Percentiles rank a stretch among this genome's conserved stretches.
Evolutionary conservation across 2,329 filamentous ascomycete species (phyloP).

Genomic region (Trichoderma polysporum): DNA sequence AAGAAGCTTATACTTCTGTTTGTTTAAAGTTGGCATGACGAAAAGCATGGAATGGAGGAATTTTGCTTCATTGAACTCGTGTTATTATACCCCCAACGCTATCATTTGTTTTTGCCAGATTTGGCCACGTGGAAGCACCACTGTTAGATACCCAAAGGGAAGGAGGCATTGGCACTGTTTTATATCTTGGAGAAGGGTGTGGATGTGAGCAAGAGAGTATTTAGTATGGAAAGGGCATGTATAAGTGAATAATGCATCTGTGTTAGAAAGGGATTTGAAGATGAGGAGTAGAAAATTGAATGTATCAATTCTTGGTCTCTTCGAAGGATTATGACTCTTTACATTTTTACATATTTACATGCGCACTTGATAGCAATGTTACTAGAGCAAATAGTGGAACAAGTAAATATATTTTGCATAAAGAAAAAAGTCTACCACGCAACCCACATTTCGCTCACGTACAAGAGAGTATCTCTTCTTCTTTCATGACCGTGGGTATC

Average conservation of each 20-base stretch:
- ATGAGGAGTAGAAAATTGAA: background rate
- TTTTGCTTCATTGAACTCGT: slow-evolving; percentile 6
- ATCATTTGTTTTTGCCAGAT: background rate
- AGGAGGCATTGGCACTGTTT: background rate
- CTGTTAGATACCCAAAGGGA: slow-evolving; percentile 13
- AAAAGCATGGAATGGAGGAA: slow-evolving; percentile 8
- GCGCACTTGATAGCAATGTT: background rate
- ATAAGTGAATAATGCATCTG: background rate
- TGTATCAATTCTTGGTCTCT: background rate
- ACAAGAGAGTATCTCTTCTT: background rate
- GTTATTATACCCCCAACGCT: slow-evolving; percentile 13
- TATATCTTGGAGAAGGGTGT: background rate
- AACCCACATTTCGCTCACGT: slow-evolving; percentile 4
- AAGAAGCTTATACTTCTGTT: background rate
- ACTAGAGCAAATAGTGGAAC: background rate
- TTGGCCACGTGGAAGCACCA: slow-evolving; percentile 6
- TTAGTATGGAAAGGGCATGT: background rate
- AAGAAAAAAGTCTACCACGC: background rate
- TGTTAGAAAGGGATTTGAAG: background rate
- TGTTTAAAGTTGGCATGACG: background rate
- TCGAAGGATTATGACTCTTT: background rate
- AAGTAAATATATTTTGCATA: background rate
- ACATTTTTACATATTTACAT: background rate
- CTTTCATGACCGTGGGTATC: slow-evolving; percentile 18
- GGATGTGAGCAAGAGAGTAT: background rate